phyloP scores from a whole-genome alignment of 768 basidiomycete species.

The Xerocomellus intermedius region DNA sequence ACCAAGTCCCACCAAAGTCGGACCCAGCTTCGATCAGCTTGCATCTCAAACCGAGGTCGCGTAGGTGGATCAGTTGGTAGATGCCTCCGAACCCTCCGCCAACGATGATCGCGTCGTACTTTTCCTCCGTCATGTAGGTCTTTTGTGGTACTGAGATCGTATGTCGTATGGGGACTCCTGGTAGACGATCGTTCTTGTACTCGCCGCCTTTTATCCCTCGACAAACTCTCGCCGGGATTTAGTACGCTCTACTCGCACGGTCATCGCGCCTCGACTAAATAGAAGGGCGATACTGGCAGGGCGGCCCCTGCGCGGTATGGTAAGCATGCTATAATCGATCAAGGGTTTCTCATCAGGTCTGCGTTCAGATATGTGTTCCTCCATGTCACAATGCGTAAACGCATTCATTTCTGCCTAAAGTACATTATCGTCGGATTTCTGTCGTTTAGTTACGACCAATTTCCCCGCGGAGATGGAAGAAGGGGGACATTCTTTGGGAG shows the following conservation, averaged over 20 bases:
- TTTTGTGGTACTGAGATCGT: not conserved
- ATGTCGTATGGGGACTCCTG: not conserved
- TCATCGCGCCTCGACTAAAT: not conserved
- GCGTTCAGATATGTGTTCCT: too few relatives aligned
- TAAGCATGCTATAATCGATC: too few relatives aligned
- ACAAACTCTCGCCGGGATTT: not conserved
- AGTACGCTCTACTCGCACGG: not conserved
- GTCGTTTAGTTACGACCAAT: too few relatives aligned
- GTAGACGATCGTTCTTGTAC: not conserved
- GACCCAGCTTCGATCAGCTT: slow-evolving; percentile 10
- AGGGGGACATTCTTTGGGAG: too few relatives aligned
- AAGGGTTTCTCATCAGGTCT: too few relatives aligned
- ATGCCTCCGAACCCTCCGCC: slow-evolving; percentile 9
- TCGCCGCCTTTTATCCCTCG: not conserved
- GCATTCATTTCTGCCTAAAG: too few relatives aligned
- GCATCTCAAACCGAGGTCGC: slow-evolving; percentile 8
- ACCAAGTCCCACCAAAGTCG: slow-evolving; percentile 15
- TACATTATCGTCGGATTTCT: too few relatives aligned
- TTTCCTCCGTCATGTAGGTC: not conserved
- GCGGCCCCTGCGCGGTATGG: too few relatives aligned
- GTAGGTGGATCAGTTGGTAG: slow-evolving; percentile 9
- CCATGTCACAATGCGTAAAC: too few relatives aligned
- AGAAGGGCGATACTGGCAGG: too few relatives aligned
- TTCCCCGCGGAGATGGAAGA: too few relatives aligned
- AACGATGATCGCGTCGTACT: slow-evolving; percentile 10